Percentiles rank a stretch among this genome's conserved stretches.
phyloP scores from a whole-genome alignment of 75 land plant species.

The Adiantum capillusveneris region DNA sequence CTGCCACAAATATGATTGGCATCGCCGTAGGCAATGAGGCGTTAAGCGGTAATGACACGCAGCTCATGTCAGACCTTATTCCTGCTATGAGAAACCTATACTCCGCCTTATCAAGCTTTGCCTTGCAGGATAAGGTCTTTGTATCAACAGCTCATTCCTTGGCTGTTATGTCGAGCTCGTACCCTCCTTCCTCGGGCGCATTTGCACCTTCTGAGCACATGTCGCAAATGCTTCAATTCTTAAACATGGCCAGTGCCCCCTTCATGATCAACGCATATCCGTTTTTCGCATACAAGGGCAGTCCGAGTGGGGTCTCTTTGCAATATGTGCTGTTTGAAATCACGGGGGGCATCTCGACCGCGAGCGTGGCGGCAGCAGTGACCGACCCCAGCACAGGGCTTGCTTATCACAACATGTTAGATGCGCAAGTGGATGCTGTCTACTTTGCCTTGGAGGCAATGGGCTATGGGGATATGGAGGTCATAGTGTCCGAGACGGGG shows the following conservation, averaged over 20 bases:
- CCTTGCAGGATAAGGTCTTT: conserved; percentile 36
- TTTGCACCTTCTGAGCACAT: conserved; percentile 23
- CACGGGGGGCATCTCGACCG: conserved; percentile 8
- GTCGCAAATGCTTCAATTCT: conserved; percentile 28
- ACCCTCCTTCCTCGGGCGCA: conserved; percentile 42
- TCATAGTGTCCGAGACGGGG: conserved; percentile 57
- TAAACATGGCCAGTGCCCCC: conserved; percentile 26
- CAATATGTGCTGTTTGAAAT: conserved; percentile 44
- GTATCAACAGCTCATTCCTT: conserved; percentile 42
- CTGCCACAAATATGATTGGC: conserved; percentile 35
- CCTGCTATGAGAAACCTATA: conserved; percentile 55
- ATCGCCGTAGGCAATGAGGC: conserved; percentile 61
- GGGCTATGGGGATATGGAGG: conserved; percentile 25
- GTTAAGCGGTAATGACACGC: conserved; percentile 7
- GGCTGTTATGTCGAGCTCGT: conserved; percentile 34
- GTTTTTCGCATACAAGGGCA: conserved; percentile 47
- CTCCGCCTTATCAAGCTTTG: conserved; percentile 20
- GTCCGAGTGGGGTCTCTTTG: conserved; percentile 20
- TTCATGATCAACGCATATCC: conserved; percentile 69
- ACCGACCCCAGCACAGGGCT: conserved; percentile 29
- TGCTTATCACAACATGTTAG: conserved; percentile 47
- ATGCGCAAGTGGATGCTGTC: conserved; percentile 65
- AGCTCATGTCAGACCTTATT: conserved; percentile 9
- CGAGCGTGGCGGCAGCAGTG: conserved; percentile 15
- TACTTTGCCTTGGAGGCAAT: conserved; percentile 31